Conservation (phyloP, 2,329 filamentous ascomycete species). For the Beauveria sp. region DNA sequence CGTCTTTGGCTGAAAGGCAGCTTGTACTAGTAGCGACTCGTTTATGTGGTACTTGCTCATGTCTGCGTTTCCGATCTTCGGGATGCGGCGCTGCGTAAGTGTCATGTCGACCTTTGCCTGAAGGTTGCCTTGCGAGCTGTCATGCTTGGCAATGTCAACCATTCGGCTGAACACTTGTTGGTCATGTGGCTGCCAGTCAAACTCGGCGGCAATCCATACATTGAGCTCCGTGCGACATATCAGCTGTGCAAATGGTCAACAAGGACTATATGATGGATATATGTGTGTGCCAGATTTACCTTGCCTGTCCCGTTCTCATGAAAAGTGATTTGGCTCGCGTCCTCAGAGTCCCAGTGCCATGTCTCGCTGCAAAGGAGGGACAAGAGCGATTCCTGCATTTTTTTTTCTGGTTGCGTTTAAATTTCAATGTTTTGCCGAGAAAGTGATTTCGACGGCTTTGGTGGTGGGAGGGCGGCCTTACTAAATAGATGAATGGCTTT, state of each 20-base stretch:
- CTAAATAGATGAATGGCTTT: not conserved
- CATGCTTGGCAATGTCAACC: not conserved
- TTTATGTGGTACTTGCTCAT: not conserved
- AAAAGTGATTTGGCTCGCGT: not conserved
- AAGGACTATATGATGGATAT: not conserved
- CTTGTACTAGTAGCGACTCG: not conserved
- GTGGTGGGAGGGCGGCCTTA: not conserved
- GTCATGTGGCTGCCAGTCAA: not conserved
- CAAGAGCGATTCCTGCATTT: not conserved
- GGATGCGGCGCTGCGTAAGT: not conserved
- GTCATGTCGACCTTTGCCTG: not conserved
- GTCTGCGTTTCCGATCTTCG: not conserved
- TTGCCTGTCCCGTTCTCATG: not conserved
- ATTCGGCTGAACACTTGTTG: not conserved
- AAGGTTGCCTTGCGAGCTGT: not conserved
- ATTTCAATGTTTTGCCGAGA: not conserved
- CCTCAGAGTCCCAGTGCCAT: not conserved
- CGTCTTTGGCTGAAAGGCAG: not conserved
- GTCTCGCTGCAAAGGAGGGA: not conserved
- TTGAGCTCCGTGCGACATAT: not conserved
- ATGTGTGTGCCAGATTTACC: not conserved
- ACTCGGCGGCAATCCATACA: not conserved
- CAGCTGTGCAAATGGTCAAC: not conserved
- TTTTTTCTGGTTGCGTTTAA: not conserved
- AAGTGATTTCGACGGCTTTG: not conserved